phyloP scores from a whole-genome alignment of 2,329 filamentous ascomycete genomes.

The Aspergillus pseudoglaucus region DNA sequence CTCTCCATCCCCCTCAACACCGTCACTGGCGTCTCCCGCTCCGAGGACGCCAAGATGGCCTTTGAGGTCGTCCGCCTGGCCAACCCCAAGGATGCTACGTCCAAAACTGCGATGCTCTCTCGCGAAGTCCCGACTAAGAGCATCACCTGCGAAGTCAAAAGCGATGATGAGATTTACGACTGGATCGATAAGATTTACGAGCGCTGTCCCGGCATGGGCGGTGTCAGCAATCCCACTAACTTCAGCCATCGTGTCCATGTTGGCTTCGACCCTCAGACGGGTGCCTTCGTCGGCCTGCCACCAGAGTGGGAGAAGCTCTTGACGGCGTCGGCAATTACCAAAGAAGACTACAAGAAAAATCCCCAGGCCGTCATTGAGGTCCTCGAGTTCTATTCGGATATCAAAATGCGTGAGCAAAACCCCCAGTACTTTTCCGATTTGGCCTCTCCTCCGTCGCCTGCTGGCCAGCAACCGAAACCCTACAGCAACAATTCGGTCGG shows the following conservation, averaged over 20 bases:
- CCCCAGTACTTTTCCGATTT: slow-evolving; percentile 54
- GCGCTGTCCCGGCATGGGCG: slow-evolving; percentile 92
- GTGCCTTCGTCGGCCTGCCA: slow-evolving; percentile 88
- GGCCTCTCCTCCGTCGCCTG: slow-evolving; percentile 56
- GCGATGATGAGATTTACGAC: slow-evolving; percentile 93
- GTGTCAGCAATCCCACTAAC: slow-evolving; percentile 96
- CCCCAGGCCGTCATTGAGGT: slow-evolving; percentile 70
- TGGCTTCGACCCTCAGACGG: slow-evolving; percentile 90
- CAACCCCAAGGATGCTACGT: slow-evolving; percentile 53
- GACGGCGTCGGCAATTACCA: slow-evolving; percentile 93
- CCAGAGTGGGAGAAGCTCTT: slow-evolving; percentile 96
- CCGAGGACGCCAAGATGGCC: slow-evolving; percentile 83
- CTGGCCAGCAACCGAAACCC: slow-evolving; percentile 39
- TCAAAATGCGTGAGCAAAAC: slow-evolving; percentile 58
- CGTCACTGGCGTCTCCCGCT: slow-evolving; percentile 81
- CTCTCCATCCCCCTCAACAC: slow-evolving; percentile 79
- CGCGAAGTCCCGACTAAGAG: slow-evolving; percentile 76
- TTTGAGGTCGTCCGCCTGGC: slow-evolving; percentile 80
- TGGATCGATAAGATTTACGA: slow-evolving; percentile 99
- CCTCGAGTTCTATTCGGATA: slow-evolving; percentile 63
- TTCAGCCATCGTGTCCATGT: slow-evolving; percentile 97
- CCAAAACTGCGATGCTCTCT: slow-evolving; percentile 64
- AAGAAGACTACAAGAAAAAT: slow-evolving; percentile 97
- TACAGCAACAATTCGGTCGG: slow-evolving; percentile 46
- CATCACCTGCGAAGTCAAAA: slow-evolving; percentile 87